A percentile compares a stretch with the other conserved stretches of the same genome.
phyloP scores from a whole-genome alignment of 345 rosid species.

The Populus euphratica region DNA sequence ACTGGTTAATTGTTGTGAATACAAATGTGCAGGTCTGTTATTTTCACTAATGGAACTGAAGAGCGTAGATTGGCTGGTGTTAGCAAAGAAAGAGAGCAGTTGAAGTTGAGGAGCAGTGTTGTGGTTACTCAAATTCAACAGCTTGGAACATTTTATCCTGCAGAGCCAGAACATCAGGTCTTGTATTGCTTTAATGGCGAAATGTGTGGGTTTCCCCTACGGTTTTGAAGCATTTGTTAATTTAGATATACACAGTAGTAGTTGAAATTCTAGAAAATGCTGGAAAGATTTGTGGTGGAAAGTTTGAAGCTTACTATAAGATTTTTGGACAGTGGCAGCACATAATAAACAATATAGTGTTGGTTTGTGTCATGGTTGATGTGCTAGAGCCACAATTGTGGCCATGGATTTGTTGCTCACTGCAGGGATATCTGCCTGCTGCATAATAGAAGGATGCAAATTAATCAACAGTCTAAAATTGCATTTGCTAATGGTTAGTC shows the following conservation, averaged over 20 bases:
- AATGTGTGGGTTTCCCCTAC: background rate
- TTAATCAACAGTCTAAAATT: no score
- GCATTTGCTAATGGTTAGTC: no score
- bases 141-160: conserved; percentile 60
- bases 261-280: no score
- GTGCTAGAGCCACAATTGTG: no score
- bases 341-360: no score
- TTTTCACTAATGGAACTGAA: conserved; percentile 80
- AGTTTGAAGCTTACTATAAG: no score
- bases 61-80: conserved; percentile 66
- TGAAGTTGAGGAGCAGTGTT: conserved; percentile 58
- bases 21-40: conserved; percentile 52
- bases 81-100: conserved; percentile 85
- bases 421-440: no score
- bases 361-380: no score
- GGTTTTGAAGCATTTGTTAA: background rate
- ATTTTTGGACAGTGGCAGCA: no score
- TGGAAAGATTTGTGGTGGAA: no score
- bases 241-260: background rate
- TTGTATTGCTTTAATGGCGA: background rate
- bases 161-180: conserved; percentile 97
- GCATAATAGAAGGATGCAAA: no score
- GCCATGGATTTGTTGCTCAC: no score
- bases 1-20: conserved; percentile 2
- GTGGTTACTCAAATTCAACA: conserved; percentile 85